Percentiles rank a stretch among this genome's conserved stretches.
Evolutionary conservation across 2,329 filamentous ascomycete species (phyloP).

Genomic region (Pseudogymnoascus sp.): DNA sequence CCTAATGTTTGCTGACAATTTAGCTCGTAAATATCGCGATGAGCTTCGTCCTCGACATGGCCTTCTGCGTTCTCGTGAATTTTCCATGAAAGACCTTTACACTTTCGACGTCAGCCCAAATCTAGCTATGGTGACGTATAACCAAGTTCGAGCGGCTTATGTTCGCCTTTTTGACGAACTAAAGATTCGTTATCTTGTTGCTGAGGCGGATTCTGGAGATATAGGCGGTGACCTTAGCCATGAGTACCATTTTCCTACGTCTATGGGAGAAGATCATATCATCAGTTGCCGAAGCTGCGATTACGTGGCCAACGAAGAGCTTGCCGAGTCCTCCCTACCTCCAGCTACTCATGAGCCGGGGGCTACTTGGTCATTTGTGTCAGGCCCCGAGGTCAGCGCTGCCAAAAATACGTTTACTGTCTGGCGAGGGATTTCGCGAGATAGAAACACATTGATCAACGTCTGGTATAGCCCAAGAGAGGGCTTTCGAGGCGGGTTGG

Average conservation of each 20-base stretch:
- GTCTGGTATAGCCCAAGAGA: slow-evolving; percentile 41
- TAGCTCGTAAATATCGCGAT: slow-evolving; percentile 88
- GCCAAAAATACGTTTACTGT: slow-evolving; percentile 26
- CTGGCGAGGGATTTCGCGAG: slow-evolving; percentile 59
- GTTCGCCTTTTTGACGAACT: slow-evolving; percentile 70
- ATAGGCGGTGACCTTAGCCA: slow-evolving; percentile 93
- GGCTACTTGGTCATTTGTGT: slow-evolving; percentile 1
- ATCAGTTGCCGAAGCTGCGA: slow-evolving; percentile 66
- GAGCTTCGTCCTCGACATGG: slow-evolving; percentile 84
- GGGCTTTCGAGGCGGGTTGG: slow-evolving; percentile 19
- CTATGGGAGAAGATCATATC: slow-evolving; percentile 77
- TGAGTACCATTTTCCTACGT: slow-evolving; percentile 79
- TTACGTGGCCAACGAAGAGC: slow-evolving; percentile 79
- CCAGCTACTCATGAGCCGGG: background rate
- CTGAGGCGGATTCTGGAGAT: slow-evolving; percentile 86
- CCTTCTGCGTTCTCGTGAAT: slow-evolving; percentile 79
- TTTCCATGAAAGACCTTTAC: slow-evolving; percentile 97
- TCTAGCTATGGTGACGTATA: slow-evolving; percentile 73
- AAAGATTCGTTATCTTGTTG: slow-evolving; percentile 73
- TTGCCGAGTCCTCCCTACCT: slow-evolving; percentile 43
- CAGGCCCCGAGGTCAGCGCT: background rate
- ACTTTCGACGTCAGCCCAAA: slow-evolving; percentile 70
- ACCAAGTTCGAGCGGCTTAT: slow-evolving; percentile 66
- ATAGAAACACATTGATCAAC: slow-evolving; percentile 59
- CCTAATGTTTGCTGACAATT: slow-evolving; percentile 7